phyloP scores from a whole-genome alignment of 441 rosid species.

The Capsella rubella region DNA sequence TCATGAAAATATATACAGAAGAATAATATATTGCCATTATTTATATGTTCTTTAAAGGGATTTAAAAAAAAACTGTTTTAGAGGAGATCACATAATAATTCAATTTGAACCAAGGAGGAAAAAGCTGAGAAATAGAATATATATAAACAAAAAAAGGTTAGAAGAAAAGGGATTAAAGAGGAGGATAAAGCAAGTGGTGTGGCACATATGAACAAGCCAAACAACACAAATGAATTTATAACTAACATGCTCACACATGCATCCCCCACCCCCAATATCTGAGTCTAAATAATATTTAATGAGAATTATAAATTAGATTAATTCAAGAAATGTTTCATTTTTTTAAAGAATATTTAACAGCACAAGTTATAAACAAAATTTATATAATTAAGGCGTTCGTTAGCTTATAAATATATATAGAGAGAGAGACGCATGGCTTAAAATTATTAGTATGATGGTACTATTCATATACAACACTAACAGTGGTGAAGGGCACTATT shows the following conservation, averaged over 20 bases:
- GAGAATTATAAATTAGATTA: not conserved
- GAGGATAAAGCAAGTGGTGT: slow-evolving; percentile 36
- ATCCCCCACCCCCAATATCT: slow-evolving; percentile 5
- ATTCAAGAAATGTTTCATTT: not conserved
- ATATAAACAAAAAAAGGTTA: not conserved
- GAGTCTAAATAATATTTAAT: slow-evolving; percentile 8
- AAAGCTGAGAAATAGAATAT: not conserved
- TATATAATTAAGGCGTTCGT: no score
- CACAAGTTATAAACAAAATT: no score
- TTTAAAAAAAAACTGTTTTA: not conserved
- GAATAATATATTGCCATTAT: not conserved
- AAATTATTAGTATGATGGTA: not conserved
- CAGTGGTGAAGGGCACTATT: not conserved
- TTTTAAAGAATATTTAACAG: no score
- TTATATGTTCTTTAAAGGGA: no score
- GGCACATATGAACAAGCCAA: slow-evolving; percentile 24
- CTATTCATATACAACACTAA: not conserved
- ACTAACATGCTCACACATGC: slow-evolving; percentile 46
- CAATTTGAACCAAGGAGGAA: not conserved
- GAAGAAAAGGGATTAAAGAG: slow-evolving; percentile 1
- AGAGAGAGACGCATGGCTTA: no score
- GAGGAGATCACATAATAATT: not conserved
- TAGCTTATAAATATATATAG: no score
- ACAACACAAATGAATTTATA: slow-evolving; percentile 16
- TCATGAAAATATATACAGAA: not conserved